Conservation (phyloP, 352 stramenopile species). For the Globisporangium echinulatum region DNA sequence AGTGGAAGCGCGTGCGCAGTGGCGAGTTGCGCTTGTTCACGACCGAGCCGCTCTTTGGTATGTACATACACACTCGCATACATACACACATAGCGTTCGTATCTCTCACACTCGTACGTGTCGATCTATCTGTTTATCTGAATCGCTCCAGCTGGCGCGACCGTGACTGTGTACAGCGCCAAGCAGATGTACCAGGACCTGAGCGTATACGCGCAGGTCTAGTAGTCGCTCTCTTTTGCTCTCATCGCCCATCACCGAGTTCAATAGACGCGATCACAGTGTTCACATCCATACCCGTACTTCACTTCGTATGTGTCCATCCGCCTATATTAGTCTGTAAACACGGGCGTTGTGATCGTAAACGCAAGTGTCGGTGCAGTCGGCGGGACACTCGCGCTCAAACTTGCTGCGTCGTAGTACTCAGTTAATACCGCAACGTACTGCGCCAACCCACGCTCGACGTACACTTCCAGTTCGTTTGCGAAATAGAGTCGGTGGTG, state of each 20-base stretch:
- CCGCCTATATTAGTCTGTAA: slow-evolving; percentile 34
- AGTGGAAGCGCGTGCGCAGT: slow-evolving; percentile 68
- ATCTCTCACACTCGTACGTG: neutral
- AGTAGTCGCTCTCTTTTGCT: neutral
- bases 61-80: neutral
- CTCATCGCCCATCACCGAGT: too few species aligned
- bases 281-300: too few species aligned
- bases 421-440: slow-evolving; percentile 77
- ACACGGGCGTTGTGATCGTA: slow-evolving; percentile 66
- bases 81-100: neutral
- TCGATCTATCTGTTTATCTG: slow-evolving; percentile 9
- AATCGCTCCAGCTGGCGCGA: slow-evolving; percentile 39
- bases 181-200: slow-evolving; percentile 75
- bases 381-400: slow-evolving; percentile 37
- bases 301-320: too few species aligned
- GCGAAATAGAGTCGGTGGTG: slow-evolving; percentile 43
- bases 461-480: slow-evolving; percentile 61
- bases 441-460: slow-evolving; percentile 59
- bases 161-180: slow-evolving; percentile 64
- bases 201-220: slow-evolving; percentile 67
- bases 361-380: slow-evolving; percentile 72
- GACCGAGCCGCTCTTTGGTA: slow-evolving; percentile 61
- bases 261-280: too few species aligned
- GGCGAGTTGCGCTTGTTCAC: slow-evolving; percentile 72
- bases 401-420: slow-evolving; percentile 75